Evolutionary conservation across 192 early-diverging fungal genomes (phyloP).

Genomic region (Podila minutissima): DNA sequence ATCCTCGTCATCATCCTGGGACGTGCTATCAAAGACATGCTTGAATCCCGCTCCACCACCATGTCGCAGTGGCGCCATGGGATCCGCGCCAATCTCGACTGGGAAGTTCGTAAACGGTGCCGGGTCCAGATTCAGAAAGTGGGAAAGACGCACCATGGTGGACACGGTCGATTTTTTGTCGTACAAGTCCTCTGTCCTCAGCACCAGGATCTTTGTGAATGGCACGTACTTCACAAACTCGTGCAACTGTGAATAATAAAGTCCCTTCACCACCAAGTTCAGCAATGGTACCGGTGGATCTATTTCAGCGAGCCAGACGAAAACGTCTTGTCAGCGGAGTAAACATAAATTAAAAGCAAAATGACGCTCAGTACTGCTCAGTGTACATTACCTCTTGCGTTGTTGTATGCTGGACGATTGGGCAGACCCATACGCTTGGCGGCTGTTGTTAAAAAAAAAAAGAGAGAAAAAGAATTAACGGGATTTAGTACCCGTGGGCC

Average conservation of each 20-base stretch:
- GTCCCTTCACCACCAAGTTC: slow-evolving; percentile 46
- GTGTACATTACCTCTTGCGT: slow-evolving; percentile 31
- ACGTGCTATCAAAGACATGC: slow-evolving; percentile 16
- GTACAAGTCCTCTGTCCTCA: slow-evolving; percentile 47
- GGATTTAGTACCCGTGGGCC: not conserved
- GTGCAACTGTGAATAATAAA: slow-evolving; percentile 49
- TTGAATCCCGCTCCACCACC: slow-evolving; percentile 32
- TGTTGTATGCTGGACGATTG: slow-evolving; percentile 35
- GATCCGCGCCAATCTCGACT: slow-evolving; percentile 46
- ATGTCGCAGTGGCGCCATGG: slow-evolving; percentile 41
- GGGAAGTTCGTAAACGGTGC: slow-evolving; percentile 46
- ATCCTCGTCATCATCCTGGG: slow-evolving; percentile 26
- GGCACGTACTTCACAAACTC: slow-evolving; percentile 50
- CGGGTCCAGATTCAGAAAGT: slow-evolving; percentile 46
- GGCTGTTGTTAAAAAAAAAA: slow-evolving; percentile 13
- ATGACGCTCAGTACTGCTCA: not conserved
- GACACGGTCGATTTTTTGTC: slow-evolving; percentile 44
- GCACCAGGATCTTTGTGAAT: slow-evolving; percentile 46
- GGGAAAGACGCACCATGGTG: slow-evolving; percentile 43
- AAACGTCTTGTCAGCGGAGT: not conserved
- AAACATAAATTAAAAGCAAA: not conserved
- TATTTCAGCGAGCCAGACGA: slow-evolving; percentile 1
- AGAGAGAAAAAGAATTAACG: not conserved
- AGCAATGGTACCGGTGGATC: slow-evolving; percentile 38
- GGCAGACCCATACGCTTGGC: slow-evolving; percentile 47